phyloP scores from a whole-genome alignment of 106 monocot species.

The Ottelia alismoides region DNA sequence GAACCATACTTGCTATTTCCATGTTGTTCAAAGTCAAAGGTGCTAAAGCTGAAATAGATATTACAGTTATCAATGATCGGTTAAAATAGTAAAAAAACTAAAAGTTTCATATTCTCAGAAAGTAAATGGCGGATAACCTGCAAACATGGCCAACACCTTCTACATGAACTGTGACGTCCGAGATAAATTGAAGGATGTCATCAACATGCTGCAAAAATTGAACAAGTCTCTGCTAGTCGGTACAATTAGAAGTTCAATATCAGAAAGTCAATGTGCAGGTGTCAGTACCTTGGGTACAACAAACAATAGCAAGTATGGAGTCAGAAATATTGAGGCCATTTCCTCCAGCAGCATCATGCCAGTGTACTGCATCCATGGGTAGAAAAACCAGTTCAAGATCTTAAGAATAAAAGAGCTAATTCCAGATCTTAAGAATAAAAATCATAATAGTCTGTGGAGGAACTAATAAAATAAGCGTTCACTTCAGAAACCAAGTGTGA shows the following conservation, averaged over 20 bases:
- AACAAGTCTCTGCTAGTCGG: not conserved
- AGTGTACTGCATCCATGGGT: slow-evolving; percentile 52
- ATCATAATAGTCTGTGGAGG: no score
- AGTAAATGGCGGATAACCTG: no score
- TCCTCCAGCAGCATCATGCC: slow-evolving; percentile 92
- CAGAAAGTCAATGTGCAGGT: not conserved
- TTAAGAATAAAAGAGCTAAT: no score
- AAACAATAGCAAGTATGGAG: slow-evolving; percentile 84
- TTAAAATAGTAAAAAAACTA: no score
- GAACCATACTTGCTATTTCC: slow-evolving; percentile 92
- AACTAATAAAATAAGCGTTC: no score
- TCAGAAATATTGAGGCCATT: slow-evolving; percentile 88
- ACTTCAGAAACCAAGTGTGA: no score
- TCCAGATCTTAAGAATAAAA: no score
- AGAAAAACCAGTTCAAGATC: no score
- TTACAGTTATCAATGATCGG: no score
- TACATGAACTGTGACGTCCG: slow-evolving; percentile 78
- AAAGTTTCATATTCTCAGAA: no score
- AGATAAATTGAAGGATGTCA: slow-evolving; percentile 82
- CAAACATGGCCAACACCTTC: slow-evolving; percentile 98
- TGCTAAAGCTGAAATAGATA: slow-evolving; percentile 50
- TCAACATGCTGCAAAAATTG: slow-evolving; percentile 53
- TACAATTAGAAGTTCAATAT: not conserved
- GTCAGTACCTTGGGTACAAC: slow-evolving; percentile 69
- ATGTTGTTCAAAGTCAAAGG: slow-evolving; percentile 85